Evolutionary conservation across 495 filamentous ascomycete species (phyloP), one percentile per base, ranked within the genome.

Genomic region (Aspergillus sclerotioniger): DNA sequence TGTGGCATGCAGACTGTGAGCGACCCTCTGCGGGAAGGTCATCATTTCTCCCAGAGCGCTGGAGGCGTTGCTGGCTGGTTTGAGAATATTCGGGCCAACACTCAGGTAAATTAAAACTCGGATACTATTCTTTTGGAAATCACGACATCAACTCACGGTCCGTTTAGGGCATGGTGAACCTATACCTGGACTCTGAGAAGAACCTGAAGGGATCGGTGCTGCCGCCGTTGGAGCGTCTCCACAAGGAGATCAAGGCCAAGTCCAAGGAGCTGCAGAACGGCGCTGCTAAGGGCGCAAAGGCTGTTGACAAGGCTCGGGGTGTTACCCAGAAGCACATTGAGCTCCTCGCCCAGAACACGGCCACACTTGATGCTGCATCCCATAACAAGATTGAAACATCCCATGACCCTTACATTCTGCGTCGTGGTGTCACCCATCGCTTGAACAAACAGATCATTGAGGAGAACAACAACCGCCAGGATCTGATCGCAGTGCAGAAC

Each of bases 231-330:
- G 91, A 92, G 68, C 87, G 91, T 29, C 82, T 98, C 28, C 92
- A 97, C 75, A 85, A 91, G 67, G 94, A 98, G 67, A 93, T 98
- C 76, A 98, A 97, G 80, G 85, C 88, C 71, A 96, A 96, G 76
- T 78, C 82, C 35, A 98, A 97, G 79, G 90, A 96, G 71, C 82
- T 98, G 6, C 79, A 79, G 43, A 81, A 85, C 45, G 91, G 92
- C n/a, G 90, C 89, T n/a, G 84, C 84, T 54, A 96, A 94, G 80
- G 81, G 83, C 8, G 84, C 89, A 41, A 98, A 97, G 73, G 85
- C 87, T 17, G 92, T 98, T 28, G 90, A 95, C 49, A 98, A 96
- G 75, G 87, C 91, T 19, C 87, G 95, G 52, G 83, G 84, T 61
- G 69, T 75, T 10, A 97, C 93, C 1, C 94, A 98, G 80, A 96